Conservation (phyloP, 1,284 basidiomycete genomes). For the Cronartium quercuum region DNA sequence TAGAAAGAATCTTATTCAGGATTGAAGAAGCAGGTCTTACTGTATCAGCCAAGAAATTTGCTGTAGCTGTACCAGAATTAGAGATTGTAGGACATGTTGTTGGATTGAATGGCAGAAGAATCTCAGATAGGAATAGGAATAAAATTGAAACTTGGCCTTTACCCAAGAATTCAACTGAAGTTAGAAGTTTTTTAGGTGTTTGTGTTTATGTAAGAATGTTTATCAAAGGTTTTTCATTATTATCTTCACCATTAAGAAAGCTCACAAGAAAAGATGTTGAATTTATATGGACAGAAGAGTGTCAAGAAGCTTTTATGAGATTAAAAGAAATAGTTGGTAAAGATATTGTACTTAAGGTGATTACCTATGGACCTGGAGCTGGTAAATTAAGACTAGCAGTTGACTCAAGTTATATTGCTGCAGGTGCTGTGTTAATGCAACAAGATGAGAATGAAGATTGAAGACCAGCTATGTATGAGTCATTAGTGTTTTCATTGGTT, state of each 20-base stretch:
- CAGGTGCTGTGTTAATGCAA: constrained; percentile 7
- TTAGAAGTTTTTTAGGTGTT: constrained; percentile 9
- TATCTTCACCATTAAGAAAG: constrained; percentile 1
- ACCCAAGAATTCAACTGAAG: neutral
- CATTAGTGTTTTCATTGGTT: neutral
- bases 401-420: constrained; percentile 14
- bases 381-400: constrained; percentile 2
- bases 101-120: neutral
- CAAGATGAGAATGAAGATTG: neutral
- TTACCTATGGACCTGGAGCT: neutral
- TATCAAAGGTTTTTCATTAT: neutral
- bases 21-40: constrained; percentile 25
- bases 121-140: neutral
- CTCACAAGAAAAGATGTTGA: neutral
- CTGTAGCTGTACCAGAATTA: constrained; percentile 1
- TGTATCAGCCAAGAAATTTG: neutral
- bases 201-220: constrained; percentile 32
- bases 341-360: constrained; percentile 1
- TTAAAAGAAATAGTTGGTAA: constrained; percentile 7
- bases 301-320: neutral
- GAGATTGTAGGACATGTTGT: constrained; percentile 33
- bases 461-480: constrained; percentile 5
- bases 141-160: constrained; percentile 2
- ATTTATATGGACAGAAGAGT: constrained; percentile 6
- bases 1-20: constrained; percentile 7